These are phyloP conservation scores for Sclerotinia borealis DNA, from an alignment of 2,329 filamentous ascomycete species.

Conservation along the genomic window DNA sequence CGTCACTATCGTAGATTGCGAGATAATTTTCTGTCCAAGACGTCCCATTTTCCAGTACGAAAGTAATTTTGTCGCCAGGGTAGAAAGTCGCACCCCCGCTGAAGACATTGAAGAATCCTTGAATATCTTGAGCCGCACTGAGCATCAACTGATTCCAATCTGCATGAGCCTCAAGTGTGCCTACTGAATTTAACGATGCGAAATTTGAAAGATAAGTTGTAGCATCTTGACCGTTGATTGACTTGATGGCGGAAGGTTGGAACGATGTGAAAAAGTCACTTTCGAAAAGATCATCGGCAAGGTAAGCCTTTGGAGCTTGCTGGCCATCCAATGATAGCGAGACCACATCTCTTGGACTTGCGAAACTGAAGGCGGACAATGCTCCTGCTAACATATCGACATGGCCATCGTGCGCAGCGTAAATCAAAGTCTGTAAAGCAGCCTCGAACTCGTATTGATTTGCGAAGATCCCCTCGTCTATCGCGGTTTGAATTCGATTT, in stretches of 20 bases:
- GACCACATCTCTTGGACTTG: constrained; percentile 44
- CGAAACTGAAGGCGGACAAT: constrained; percentile 44
- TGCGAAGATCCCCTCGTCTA: constrained; percentile 37
- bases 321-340: constrained; percentile 53
- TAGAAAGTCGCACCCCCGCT: constrained; percentile 34
- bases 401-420: constrained; percentile 56
- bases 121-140: constrained; percentile 25
- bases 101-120: constrained; percentile 33
- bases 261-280: constrained; percentile 15
- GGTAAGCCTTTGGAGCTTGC: constrained; percentile 33
- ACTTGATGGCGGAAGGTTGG: constrained; percentile 40
- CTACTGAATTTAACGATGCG: constrained; percentile 30
- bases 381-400: constrained; percentile 48
- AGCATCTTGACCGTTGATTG: constrained; percentile 49
- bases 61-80: constrained; percentile 33
- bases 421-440: constrained; percentile 46
- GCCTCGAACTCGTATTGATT: constrained; percentile 51
- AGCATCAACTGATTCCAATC: constrained; percentile 34
- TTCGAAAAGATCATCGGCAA: constrained; percentile 32
- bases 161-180: constrained; percentile 34
- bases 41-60: constrained; percentile 36
- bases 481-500: constrained; percentile 38
- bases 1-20: constrained; percentile 27
- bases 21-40: constrained; percentile 29
- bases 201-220: constrained; percentile 42